Base-by-base conservation (phyloP, 1,139 yeast genomes). In the Hyphopichia khmerensis region DNA sequence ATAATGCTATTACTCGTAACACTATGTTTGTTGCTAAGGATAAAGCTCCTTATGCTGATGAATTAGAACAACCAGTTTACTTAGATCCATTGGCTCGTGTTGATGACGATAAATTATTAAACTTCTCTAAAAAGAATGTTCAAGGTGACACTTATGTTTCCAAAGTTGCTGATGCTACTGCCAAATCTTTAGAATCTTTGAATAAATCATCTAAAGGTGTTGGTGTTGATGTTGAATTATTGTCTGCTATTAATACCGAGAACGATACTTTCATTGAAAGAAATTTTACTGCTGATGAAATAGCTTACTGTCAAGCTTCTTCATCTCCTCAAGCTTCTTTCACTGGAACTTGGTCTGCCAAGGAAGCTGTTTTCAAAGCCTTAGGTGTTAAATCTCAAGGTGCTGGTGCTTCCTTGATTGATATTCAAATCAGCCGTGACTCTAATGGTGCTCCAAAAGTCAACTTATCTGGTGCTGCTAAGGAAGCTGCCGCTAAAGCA, bases 331-430 rank as follows among this genome's bases (percentile, higher is more conserved):
- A 82, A 62, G 90, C 98, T 17, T 89, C 97, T 7, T 93, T 79
- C 68, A 91, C 99, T 31, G 99, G 99, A 42, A 87, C 96, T 40
- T 93, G 99, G 99, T 88, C 96, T 36, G 99, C 99, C 42, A 93
- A 93, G 72, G 99, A 93, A 72, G 99, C 99, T 33, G 97, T 90
- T 35, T 93, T 93, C 82, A 93, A 93, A 75, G 88, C 96, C 17
- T 77, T 93, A 58, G 93, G 95, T 48, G 95, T 89, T 49, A 79
- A 81, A 59, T 84, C 96, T 36, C 80, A 84, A 64, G 99, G 99
- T 48, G 97, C 91, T 16, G 99, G 98, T 49, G 98, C 99, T 42
- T 76, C 96, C 39, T 77, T 93, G 71, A 79, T 79, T 64, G 96
- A 90, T 50, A 93, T 93, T 66, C 98, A 91, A 71, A 87, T 93